Conservation (phyloP, 1,139 yeast genomes). For the Kodamaea alishanica region DNA sequence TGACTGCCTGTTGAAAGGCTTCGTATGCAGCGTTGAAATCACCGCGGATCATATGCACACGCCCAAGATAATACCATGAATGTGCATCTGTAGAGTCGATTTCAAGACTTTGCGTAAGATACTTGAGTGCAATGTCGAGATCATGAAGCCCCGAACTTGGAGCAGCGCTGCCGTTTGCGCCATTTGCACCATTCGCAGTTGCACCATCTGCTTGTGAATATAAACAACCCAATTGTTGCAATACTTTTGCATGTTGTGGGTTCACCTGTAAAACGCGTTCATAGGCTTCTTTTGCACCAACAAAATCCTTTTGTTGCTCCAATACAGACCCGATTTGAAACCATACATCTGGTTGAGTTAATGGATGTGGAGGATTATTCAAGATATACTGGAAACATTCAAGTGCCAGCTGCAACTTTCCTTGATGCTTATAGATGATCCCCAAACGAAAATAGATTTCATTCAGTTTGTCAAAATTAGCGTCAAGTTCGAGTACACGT, state of each 20-base stretch:
- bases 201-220: constrained; percentile 69
- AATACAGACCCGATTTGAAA: constrained; percentile 95
- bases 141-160: constrained; percentile 49
- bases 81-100: constrained; percentile 90
- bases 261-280: constrained; percentile 86
- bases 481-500: constrained; percentile 90
- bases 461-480: constrained; percentile 91
- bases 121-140: constrained; percentile 76
- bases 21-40: constrained; percentile 96
- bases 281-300: constrained; percentile 90
- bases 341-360: constrained; percentile 97
- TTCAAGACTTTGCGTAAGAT: constrained; percentile 81
- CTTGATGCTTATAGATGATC: constrained; percentile 94
- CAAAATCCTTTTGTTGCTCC: constrained; percentile 90
- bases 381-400: constrained; percentile 93
- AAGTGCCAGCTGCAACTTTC: constrained; percentile 77
- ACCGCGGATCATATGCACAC: constrained; percentile 94
- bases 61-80: constrained; percentile 93
- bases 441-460: constrained; percentile 96
- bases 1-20: constrained; percentile 98
- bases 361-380: constrained; percentile 88
- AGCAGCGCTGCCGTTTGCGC: constrained; percentile 8
- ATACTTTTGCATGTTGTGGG: constrained; percentile 91
- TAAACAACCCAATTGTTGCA: constrained; percentile 93
- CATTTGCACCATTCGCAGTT: constrained; percentile 20